Conservation (phyloP, 306 rosid genomes). For the Cucurbita maxima region DNA sequence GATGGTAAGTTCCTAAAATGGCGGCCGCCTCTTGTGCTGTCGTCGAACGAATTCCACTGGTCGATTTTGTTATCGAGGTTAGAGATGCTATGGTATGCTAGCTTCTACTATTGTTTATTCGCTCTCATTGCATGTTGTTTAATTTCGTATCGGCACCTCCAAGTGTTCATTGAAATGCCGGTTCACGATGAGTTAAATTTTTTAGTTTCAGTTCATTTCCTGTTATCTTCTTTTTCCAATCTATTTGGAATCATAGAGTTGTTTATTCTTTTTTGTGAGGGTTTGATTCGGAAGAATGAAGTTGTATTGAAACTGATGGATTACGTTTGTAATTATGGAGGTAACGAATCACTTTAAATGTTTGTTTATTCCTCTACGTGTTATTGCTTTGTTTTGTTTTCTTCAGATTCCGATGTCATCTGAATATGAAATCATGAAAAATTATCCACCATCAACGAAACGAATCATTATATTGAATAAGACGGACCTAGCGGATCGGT, state of each 20-base stretch:
- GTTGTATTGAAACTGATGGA: background rate
- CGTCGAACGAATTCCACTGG: constrained; percentile 42
- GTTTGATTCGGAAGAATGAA: background rate
- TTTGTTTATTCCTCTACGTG: background rate
- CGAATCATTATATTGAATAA: constrained; percentile 53
- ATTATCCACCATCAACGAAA: constrained; percentile 11
- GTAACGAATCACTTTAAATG: background rate
- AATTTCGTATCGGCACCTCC: background rate
- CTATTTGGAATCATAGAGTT: background rate
- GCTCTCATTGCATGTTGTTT: background rate
- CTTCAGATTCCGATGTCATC: constrained; percentile 69
- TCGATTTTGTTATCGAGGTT: constrained; percentile 53
- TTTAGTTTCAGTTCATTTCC: background rate
- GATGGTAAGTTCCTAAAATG: constrained; percentile 51
- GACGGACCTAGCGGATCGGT: constrained; percentile 58
- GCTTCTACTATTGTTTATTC: background rate
- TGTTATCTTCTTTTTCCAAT: no score
- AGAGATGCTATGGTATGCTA: constrained; percentile 63
- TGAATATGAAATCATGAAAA: constrained; percentile 23
- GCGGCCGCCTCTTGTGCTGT: constrained; percentile 66
- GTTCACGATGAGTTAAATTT: background rate
- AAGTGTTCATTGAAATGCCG: constrained; percentile 22
- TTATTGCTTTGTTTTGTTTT: background rate
- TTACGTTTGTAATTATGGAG: background rate
- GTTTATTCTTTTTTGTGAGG: background rate